These are phyloP conservation scores for Casuarina glauca DNA, from an alignment of 306 rosid genomes.

Conservation along the genomic window DNA sequence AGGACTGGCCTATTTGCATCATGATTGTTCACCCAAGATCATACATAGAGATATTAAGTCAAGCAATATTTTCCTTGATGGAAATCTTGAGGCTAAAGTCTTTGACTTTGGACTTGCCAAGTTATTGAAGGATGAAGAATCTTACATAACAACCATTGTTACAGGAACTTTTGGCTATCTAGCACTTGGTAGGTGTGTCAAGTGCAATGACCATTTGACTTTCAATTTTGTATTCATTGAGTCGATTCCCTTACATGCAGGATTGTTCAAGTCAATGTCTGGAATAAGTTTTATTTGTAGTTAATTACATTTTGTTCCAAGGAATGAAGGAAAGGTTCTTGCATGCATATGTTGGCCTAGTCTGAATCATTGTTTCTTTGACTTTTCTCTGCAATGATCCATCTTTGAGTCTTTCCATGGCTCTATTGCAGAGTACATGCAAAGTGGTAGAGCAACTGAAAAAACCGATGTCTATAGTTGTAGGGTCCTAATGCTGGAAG, in stretches of 20 bases:
- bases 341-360: not conserved
- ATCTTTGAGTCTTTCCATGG: constrained; percentile 18
- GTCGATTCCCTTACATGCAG: not conserved
- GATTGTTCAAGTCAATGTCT: not conserved
- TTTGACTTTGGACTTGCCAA: constrained; percentile 99
- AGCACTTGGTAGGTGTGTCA: constrained; percentile 76
- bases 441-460: constrained; percentile 99
- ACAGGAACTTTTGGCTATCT: constrained; percentile 99
- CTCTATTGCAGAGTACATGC: constrained; percentile 86
- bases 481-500: constrained; percentile 91
- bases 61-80: constrained; percentile 93
- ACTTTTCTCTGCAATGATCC: not conserved
- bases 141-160: constrained; percentile 94
- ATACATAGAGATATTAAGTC: constrained; percentile 97
- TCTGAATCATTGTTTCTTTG: no score
- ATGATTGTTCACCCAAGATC: constrained; percentile 96
- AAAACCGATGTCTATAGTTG: constrained; percentile 93
- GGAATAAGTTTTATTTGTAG: not conserved
- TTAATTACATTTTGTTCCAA: not conserved
- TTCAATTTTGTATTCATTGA: not conserved
- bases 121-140: constrained; percentile 91
- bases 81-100: constrained; percentile 91
- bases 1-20: constrained; percentile 97
- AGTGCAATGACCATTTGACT: not conserved
- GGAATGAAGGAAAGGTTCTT: constrained; percentile 6